Base-by-base conservation (phyloP, 2,329 filamentous ascomycete species). In the Ciborinia camelliae region DNA sequence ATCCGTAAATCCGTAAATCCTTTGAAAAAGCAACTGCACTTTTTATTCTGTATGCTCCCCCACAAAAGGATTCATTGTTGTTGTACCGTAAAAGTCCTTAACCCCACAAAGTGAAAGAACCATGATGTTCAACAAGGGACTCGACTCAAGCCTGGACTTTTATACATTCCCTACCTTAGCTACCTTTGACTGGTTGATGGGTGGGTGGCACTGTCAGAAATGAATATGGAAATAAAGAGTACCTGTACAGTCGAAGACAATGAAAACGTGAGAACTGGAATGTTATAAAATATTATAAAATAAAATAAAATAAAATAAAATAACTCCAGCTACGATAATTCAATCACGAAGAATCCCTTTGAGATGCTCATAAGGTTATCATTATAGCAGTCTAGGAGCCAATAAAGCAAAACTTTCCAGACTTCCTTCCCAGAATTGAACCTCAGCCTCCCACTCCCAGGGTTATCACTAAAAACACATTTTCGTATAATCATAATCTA, bases 381-480 rank as follows among this genome's bases (percentile, higher is more conserved):
- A 39, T 37, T 39, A 20, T 4, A 54, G 35, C 9, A 37, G 35
- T 37, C 43, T 43, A 15, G 18, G 10, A 7, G 6, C 18, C 39
- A 32, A 23, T 20, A 32, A 52, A 62, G 37, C 58, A 41, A 41
- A 61, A n/a, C 32, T n/a, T 26, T 58, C 32, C 23, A 28, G 6
- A 10, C 4, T 37, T 32, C 18, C 18, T 35, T 55, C 15, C 23
- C 20, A 39, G 18, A 26, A 23, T n/a, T n/a, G n/a, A n/a, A n/a
- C n/a, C n/a, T n/a, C n/a, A n/a, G n/a, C n/a, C n/a, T n/a, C n/a
- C n/a, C n/a, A n/a, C 28, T 54, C 39, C 20, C 23, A 57, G 43
- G 48, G 37, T 41, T 47, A 45, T 43, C 41, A 48, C 52, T 63
- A 58, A 63, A 57, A n/a, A 14, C 28, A 50, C 62, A 64, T 59